Evolutionary conservation across 2,329 filamentous ascomycete genomes (phyloP).

Genomic region (Colletotrichum gloeosporioides): DNA sequence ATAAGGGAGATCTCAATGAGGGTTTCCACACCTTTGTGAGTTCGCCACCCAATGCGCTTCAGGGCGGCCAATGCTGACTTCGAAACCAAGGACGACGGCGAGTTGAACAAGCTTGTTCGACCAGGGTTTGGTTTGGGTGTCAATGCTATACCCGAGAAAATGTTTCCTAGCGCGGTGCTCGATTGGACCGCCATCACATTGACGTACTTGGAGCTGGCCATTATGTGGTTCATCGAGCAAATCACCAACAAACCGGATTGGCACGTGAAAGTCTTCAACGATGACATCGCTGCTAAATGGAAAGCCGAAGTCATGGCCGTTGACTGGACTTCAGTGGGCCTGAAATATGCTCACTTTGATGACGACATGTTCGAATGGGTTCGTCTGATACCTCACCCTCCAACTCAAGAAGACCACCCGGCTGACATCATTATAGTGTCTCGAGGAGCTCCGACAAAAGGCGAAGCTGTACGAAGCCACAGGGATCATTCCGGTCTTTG

Average conservation of each 20-base stretch:
- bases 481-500: conserved; percentile 37
- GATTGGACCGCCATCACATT: conserved; percentile 6
- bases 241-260: conserved; percentile 33
- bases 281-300: conserved; percentile 29
- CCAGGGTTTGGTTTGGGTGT: not conserved
- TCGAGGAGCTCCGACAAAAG: conserved; percentile 37
- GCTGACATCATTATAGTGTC: conserved; percentile 27
- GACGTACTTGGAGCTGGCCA: conserved; percentile 23
- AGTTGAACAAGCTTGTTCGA: not conserved
- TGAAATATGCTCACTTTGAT: conserved; percentile 30
- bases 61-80: not conserved
- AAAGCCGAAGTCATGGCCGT: conserved; percentile 26
- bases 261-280: conserved; percentile 29
- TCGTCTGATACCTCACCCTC: not conserved
- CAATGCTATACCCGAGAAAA: not conserved
- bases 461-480: conserved; percentile 36
- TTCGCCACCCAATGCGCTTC: not conserved
- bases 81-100: not conserved
- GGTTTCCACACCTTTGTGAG: not conserved
- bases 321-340: conserved; percentile 29
- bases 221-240: conserved; percentile 30
- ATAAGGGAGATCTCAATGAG: not conserved
- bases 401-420: too few species aligned
- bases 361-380: conserved; percentile 34
- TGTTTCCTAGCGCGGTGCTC: not conserved